Conservation (phyloP, 495 filamentous ascomycete species). For the Glutinoglossum americanum region DNA sequence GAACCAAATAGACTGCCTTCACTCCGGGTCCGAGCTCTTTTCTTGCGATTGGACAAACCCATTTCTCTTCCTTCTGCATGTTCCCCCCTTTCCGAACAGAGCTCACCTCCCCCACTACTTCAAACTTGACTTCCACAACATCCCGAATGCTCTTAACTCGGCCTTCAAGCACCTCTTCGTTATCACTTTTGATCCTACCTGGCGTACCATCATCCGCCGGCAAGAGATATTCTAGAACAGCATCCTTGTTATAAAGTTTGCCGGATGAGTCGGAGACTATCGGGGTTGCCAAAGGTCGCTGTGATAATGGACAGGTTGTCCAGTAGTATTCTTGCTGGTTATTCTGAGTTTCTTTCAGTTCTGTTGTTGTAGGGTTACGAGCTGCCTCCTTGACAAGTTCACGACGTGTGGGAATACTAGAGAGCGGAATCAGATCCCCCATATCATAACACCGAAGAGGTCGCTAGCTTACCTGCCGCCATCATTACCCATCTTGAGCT, state of each 20-base stretch:
- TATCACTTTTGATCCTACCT: slow-evolving; percentile 25
- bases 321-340: slow-evolving; percentile 71
- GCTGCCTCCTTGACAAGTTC: slow-evolving; percentile 87
- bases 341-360: slow-evolving; percentile 70
- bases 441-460: neutral
- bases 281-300: slow-evolving; percentile 44
- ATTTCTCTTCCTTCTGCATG: slow-evolving; percentile 25
- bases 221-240: slow-evolving; percentile 62
- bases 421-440: slow-evolving; percentile 1
- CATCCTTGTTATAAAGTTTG: slow-evolving; percentile 87
- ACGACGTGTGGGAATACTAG: slow-evolving; percentile 73
- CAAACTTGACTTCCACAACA: slow-evolving; percentile 73
- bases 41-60: slow-evolving; percentile 72
- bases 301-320: slow-evolving; percentile 69
- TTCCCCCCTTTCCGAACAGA: slow-evolving; percentile 16
- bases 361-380: slow-evolving; percentile 56
- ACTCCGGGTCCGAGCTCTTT: slow-evolving; percentile 64
- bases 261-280: slow-evolving; percentile 72
- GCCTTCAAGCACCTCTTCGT: slow-evolving; percentile 43
- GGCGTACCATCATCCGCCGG: slow-evolving; percentile 31
- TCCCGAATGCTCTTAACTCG: slow-evolving; percentile 67
- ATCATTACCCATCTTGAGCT: slow-evolving; percentile 66
- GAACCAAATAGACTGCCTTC: slow-evolving; percentile 74
- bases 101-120: slow-evolving; percentile 25
- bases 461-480: slow-evolving; percentile 40